phyloP scores from a whole-genome alignment of 1,139 yeast species.

The Pichia sp. region DNA sequence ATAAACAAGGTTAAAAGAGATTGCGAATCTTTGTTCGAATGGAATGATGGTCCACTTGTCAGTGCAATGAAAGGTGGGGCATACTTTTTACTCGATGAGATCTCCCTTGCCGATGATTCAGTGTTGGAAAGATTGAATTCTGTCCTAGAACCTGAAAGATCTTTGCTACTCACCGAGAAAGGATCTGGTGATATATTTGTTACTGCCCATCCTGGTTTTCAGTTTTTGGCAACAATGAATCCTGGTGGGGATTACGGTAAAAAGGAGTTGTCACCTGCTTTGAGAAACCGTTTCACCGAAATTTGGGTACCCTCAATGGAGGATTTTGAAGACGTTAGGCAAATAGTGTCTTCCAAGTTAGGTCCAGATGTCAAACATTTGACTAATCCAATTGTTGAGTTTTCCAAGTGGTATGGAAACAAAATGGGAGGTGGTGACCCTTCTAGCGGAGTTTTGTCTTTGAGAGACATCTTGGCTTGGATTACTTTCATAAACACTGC shows the following conservation, averaged over 20 bases:
- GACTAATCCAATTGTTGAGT: conserved; percentile 57
- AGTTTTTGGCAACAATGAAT: conserved; percentile 96
- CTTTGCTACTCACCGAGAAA: conserved; percentile 81
- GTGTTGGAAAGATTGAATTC: conserved; percentile 92
- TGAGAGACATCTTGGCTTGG: conserved; percentile 94
- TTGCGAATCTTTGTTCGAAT: conserved; percentile 69
- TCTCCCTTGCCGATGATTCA: conserved; percentile 95
- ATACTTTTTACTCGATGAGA: conserved; percentile 86
- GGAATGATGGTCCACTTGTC: conserved; percentile 93
- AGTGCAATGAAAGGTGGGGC: conserved; percentile 77
- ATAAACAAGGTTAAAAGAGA: conserved; percentile 38
- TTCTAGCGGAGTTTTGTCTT: conserved; percentile 75
- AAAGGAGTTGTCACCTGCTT: conserved; percentile 94
- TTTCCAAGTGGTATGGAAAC: conserved; percentile 78
- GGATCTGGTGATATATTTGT: conserved; percentile 71
- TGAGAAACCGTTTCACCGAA: conserved; percentile 95
- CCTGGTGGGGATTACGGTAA: conserved; percentile 99
- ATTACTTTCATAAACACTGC: conserved; percentile 66
- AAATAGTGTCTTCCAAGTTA: conserved; percentile 64
- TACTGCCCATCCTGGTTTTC: conserved; percentile 64
- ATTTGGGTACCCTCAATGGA: conserved; percentile 99
- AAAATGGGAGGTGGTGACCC: conserved; percentile 71
- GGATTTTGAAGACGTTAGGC: conserved; percentile 73
- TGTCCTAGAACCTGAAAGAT: conserved; percentile 90
- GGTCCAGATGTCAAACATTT: conserved; percentile 33